Base-by-base conservation (phyloP, 2,329 filamentous ascomycete species). In the Tolypocladium ophioglossoides region DNA sequence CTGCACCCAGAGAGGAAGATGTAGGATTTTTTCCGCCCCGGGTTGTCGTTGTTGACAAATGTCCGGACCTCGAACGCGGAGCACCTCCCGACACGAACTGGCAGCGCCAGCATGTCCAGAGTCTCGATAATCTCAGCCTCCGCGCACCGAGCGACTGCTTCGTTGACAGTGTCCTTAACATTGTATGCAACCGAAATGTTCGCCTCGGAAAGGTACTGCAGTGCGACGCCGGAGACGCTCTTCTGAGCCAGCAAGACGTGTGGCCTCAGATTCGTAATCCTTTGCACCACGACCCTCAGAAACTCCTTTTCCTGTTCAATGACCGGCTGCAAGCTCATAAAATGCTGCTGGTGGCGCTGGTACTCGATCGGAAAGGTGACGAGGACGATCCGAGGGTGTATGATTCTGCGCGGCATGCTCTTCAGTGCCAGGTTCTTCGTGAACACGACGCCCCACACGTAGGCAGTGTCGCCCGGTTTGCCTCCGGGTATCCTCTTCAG, bases 221-320 rank as follows among this genome's bases (percentile, higher is more conserved):
- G 75, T 3, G 95, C 94, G 48, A 96, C 77, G 0, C 94, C 92
- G 3, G 94, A 94, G 16, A 99, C 89, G 61, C 92, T 89, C 62
- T 91, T 92, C 66, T 97, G 88, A 1, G 94, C 90, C n/a, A 99
- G 79, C 20, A 99, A 75, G 12, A 99, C 77, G 51, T 92, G 88
- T 8, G 94, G 94, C 35, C 85, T 82, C 30, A 96, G 76, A 39
- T 90, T 89, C 55, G 89, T 85, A 61, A 99, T 97, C 53, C 94
- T 84, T 64, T 89, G 91, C 32, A 99, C 91, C 54, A 99, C 82
- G 64, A 96, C 94, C 61, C 87, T 83, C 30, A 99, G 75, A 61
- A 94, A 99, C 65, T 99, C 94, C 60, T 89, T 87, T 71, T 99
- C 95, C 68, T 99, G 94, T 54, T 92, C 88, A 62, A 99, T 96